phyloP scores from a whole-genome alignment of 2,329 filamentous ascomycete genomes.

The Beauveria australis region DNA sequence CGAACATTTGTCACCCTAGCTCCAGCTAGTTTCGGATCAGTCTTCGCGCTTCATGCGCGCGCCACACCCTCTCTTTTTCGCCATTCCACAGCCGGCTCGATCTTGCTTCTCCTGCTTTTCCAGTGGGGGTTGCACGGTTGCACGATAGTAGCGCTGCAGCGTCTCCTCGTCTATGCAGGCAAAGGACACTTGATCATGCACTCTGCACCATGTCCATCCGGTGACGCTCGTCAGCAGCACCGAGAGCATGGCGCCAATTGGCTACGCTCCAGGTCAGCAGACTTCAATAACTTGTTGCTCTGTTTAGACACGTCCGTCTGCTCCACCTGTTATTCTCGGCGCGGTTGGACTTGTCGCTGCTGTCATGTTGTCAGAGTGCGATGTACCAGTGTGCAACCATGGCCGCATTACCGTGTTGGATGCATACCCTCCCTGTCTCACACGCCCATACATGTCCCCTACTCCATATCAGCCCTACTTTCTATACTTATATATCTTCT shows the following conservation, averaged over 20 bases:
- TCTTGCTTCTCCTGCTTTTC: not conserved
- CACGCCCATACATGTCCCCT: not conserved
- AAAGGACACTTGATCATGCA: conserved; percentile 2
- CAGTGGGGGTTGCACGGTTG: not conserved
- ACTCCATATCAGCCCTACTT: not conserved
- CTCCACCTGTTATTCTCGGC: not conserved
- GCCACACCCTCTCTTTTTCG: not conserved
- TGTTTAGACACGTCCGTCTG: not conserved
- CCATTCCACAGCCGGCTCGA: not conserved
- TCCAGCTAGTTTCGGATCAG: not conserved
- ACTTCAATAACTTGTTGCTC: not conserved
- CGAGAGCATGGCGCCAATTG: not conserved
- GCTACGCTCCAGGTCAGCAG: not conserved
- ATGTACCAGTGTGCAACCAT: not conserved
- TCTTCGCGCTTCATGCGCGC: not conserved
- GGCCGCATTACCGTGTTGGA: not conserved
- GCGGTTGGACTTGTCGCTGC: not conserved
- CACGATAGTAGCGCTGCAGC: not conserved
- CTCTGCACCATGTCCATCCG: not conserved
- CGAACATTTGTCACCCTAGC: too few relatives aligned
- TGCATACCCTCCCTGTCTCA: conserved; percentile 1
- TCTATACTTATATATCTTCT: not conserved
- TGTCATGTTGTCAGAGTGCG: not conserved
- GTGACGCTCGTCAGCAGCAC: not conserved
- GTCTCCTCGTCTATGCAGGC: not conserved